Base-by-base conservation (phyloP, 129 eudicot genomes). In the Sambucus nigra region DNA sequence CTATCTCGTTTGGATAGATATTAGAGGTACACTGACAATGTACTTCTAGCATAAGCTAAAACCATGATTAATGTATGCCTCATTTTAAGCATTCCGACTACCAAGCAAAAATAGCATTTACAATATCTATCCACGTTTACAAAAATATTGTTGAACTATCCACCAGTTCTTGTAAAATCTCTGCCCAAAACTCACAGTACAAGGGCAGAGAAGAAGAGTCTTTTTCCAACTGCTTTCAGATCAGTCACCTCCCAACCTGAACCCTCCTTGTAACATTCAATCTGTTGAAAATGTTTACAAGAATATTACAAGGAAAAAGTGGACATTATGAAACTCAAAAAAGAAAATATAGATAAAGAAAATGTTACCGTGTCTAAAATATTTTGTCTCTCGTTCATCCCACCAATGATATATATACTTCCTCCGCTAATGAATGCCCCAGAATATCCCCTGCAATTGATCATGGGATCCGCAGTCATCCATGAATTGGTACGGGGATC, bases 401-500 rank as follows among this genome's bases (percentile, higher is more conserved):
- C 96, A 2, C 96, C 96, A 14, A 79, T 42, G 0, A 59, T 71
- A 56, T 67, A 79, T 3, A 87, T 51, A 17, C 52, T 63, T 27
- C 41, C 81, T 10, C 70, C 76, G 2, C 73, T 3, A 18, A 72
- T 79, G 13, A 69, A 72, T 15, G 82, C 59, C 10, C 80, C 94
- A 35, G 52, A 69, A 49, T 65, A 45, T 55, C 75, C 88, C 72
- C 82, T 73, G 14, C 82, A 21, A 19, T 32, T 55, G 1, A 63
- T 70, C 96, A 87, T 82, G 1, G 93, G 65, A 23, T 79, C 82
- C 12, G 42, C 69, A 21, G 62, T 55, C 62, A 71, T 64, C 96
- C 96, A 87, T 15, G 67, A 62, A 40, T 76, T 76, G 76, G 65
- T 35, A 8, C 96, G 96, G 17, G 81, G 77, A 60, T 87, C 96